Evolutionary conservation across 2,329 filamentous ascomycete species (phyloP), one percentile per base, ranked within the genome.

Genomic region (Botryotinia convoluta): DNA sequence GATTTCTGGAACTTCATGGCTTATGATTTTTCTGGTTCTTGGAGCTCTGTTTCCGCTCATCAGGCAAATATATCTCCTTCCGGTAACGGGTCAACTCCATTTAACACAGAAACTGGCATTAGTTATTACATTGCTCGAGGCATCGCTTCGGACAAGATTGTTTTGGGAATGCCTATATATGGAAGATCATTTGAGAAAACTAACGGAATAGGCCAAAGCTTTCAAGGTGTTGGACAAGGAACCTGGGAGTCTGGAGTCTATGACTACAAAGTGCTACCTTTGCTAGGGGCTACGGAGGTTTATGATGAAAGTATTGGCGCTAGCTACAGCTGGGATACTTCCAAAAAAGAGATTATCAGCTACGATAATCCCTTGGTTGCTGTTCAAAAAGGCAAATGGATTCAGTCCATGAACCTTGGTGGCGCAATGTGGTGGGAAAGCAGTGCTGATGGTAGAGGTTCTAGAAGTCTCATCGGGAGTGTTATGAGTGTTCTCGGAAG

Each of bases 1-100:
- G 88, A 90, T 79, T 85, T 84, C 74, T 84, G 88, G 81, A 87
- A 90, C 79, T 81, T 92, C 9, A 94, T 94, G 90, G 88, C 89
- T 1, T 94, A 94, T 79, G 92, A 94, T 83, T 93, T 85, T 79
- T 86, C 89, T 4, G 90, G 90, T 26, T 87, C 87, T 16, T 96
- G 91, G 91, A 88, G 89, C 77, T 82, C 83, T 9, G 81, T 80
- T 7, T 84, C 90, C 1, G 92, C 90, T 1, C 92, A 96, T 82
- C 87, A 91, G 78, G 89, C 93, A 12, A 96, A 96, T 79, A 81
- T 95, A 7, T 92, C 88, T 81, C 80, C 85, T 32, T 57, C 54
- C n/a, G 54, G 54, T 6, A 57, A 57, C 29, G 54, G 54, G 5
- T 74, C 73, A 2, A 63, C 32, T 29, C 32, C 60, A 37, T 63